Conservation (phyloP, 2,329 filamentous ascomycete genomes). For the Coniosporium tulheliwenetii region DNA sequence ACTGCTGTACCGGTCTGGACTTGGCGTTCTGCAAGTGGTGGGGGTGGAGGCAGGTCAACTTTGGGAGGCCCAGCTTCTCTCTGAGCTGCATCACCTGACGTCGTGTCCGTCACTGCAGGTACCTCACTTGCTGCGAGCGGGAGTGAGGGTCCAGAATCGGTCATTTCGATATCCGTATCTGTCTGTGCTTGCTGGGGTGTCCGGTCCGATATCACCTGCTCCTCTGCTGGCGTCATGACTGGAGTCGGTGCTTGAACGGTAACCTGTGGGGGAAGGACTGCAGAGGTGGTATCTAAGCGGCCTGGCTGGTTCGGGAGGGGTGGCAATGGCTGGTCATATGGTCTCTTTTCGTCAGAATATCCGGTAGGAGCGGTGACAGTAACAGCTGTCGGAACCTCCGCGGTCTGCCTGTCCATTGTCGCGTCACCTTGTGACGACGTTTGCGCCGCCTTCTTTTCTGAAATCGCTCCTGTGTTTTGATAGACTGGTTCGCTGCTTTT, state of each 20-base stretch:
- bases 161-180: conserved; percentile 48
- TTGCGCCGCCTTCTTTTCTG: conserved; percentile 7
- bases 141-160: conserved; percentile 35
- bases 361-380: conserved; percentile 11
- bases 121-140: conserved; percentile 37
- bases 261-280: conserved; percentile 11
- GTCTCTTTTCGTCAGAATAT: conserved; percentile 8
- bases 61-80: conserved; percentile 18
- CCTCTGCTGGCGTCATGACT: conserved; percentile 20
- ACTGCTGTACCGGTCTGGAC: conserved; percentile 13
- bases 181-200: conserved; percentile 30
- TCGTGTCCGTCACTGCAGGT: conserved; percentile 20
- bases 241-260: conserved; percentile 31
- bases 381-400: conserved; percentile 6
- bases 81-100: conserved; percentile 8
- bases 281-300: conserved; percentile 13
- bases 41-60: conserved; percentile 40
- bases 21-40: conserved; percentile 32
- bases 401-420: conserved; percentile 10
- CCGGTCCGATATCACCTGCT: conserved; percentile 31
- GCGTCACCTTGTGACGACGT: conserved; percentile 11
- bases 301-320: conserved; percentile 14
- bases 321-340: conserved; percentile 12
- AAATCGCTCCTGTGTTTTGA: background rate
- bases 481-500: conserved; percentile 15